These are phyloP conservation scores for Bretschneidera sinensis DNA, from an alignment of 345 rosid genomes.

Conservation along the genomic window DNA sequence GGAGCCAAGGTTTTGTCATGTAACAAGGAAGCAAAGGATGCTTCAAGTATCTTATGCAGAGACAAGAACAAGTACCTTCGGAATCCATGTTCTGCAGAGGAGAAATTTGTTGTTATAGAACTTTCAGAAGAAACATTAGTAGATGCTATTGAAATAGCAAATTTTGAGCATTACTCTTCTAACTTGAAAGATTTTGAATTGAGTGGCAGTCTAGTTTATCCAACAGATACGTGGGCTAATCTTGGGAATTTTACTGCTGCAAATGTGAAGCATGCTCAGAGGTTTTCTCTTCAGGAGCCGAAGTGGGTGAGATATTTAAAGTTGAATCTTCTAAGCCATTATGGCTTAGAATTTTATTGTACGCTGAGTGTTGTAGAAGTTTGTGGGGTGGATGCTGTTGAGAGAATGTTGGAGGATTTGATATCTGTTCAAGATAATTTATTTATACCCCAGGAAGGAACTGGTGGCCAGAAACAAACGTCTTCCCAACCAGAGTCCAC, in stretches of 20 bases:
- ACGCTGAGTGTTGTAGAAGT: slow-evolving; percentile 79
- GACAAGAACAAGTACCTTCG: slow-evolving; percentile 92
- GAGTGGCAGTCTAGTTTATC: slow-evolving; percentile 82
- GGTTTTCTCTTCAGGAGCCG: slow-evolving; percentile 61
- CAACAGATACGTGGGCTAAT: slow-evolving; percentile 74
- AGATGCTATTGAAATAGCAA: slow-evolving; percentile 71
- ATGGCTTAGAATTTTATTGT: slow-evolving; percentile 93
- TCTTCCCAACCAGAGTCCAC: slow-evolving; percentile 31
- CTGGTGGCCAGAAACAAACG: slow-evolving; percentile 32
- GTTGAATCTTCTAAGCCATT: slow-evolving; percentile 64
- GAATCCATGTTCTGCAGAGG: slow-evolving; percentile 92
- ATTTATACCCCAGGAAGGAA: slow-evolving; percentile 36
- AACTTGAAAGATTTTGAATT: slow-evolving; percentile 80
- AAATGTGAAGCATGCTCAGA: slow-evolving; percentile 72
- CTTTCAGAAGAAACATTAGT: slow-evolving; percentile 98
- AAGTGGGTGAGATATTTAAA: slow-evolving; percentile 87
- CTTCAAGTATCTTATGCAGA: slow-evolving; percentile 63
- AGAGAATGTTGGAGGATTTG: slow-evolving; percentile 90
- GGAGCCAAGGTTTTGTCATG: slow-evolving; percentile 80
- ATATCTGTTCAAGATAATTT: slow-evolving; percentile 53
- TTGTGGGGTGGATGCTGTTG: slow-evolving; percentile 95
- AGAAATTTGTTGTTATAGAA: slow-evolving; percentile 74
- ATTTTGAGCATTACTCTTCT: slow-evolving; percentile 92
- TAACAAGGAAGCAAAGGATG: slow-evolving; percentile 95
- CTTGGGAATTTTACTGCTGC: slow-evolving; percentile 86